Base-by-base conservation (phyloP, 805 yeast species). In the Metschnikowia picachoensis region DNA sequence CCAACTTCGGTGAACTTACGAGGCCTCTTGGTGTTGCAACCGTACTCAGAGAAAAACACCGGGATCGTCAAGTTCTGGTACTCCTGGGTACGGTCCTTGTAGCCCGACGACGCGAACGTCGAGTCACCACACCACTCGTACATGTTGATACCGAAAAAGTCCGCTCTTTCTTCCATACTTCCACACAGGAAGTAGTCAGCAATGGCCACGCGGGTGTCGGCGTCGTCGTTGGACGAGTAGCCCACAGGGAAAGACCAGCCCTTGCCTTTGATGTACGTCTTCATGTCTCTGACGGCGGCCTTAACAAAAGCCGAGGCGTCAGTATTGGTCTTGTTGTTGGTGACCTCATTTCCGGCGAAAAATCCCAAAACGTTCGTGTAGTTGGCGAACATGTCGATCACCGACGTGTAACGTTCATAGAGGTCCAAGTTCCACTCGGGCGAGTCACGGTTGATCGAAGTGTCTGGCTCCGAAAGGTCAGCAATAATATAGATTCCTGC, bases 261-360 rank as follows among this genome's bases (percentile, higher is more conserved):
- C 65, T 80, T 71, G 46, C 70, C 74, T 44, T 72, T 66, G 57
- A 94, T 87, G 69, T 94, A 90, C 14, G 74, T 60, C 69, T 87
- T 91, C 61, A 79, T 77, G 65, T 92, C 99, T 68, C 99, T 84
- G 51, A 94, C 77, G 14, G 98, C 96, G 29, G 98, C 97, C 76
- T 92, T 94, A 47, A 94, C 96, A 67, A 83, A 92, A 1, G 97
- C 89, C 28, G 97, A 90, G 30, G 97, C 87, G 56, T 82, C 84
- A 12, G 97, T 87, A 67, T 88, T 91, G 40, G 89, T 71, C 37
- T 68, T 70, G 61, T 87, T 89, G 67, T 91, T 92, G 49, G 92
- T 81, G 44, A 94, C 98, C 76, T 92, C 99, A 68, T 94, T 94
- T 51, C 98, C 99, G 28, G 98, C 98, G 68, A 92, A 91, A 77